Percentiles rank a stretch among this genome's conserved stretches.
Evolutionary conservation across 345 rosid species (phyloP).

Genomic region (Syzygium oleosum): DNA sequence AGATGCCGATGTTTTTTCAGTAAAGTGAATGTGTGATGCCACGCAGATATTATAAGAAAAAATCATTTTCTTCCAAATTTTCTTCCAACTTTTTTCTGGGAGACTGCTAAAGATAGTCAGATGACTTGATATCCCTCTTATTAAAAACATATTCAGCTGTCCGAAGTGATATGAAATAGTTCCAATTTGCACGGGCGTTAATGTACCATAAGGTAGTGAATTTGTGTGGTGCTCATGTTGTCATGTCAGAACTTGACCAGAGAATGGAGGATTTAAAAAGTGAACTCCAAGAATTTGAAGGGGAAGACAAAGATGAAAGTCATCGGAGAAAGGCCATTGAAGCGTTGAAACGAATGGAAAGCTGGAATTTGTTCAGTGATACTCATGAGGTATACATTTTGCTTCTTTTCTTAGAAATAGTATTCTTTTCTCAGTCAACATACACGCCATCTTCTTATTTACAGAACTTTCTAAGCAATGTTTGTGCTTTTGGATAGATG

Average conservation of each 20-base stretch:
- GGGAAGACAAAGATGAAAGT: conserved; percentile 75
- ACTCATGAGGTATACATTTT: conserved; percentile 51
- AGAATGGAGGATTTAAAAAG: conserved; percentile 89
- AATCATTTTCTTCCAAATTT: background rate
- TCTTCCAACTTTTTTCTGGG: background rate
- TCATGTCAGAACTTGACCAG: conserved; percentile 79
- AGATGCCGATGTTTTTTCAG: background rate
- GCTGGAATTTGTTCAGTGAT: conserved; percentile 92
- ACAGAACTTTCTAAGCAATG: background rate
- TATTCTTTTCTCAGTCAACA: background rate
- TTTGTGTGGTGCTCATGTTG: background rate
- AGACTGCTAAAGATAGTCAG: background rate
- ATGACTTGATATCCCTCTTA: background rate
- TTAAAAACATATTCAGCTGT: background rate
- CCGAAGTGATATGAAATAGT: background rate
- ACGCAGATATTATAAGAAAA: background rate
- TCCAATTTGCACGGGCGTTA: background rate
- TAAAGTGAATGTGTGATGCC: background rate
- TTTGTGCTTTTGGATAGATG: background rate
- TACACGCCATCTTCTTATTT: background rate
- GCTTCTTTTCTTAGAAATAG: background rate
- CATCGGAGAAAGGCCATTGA: conserved; percentile 77
- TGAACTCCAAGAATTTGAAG: conserved; percentile 91
- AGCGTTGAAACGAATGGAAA: conserved; percentile 84
- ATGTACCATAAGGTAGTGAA: background rate